These are phyloP conservation scores for Selaginella tamariscina DNA, from an alignment of 75 land plant species.

Conservation along the genomic window DNA sequence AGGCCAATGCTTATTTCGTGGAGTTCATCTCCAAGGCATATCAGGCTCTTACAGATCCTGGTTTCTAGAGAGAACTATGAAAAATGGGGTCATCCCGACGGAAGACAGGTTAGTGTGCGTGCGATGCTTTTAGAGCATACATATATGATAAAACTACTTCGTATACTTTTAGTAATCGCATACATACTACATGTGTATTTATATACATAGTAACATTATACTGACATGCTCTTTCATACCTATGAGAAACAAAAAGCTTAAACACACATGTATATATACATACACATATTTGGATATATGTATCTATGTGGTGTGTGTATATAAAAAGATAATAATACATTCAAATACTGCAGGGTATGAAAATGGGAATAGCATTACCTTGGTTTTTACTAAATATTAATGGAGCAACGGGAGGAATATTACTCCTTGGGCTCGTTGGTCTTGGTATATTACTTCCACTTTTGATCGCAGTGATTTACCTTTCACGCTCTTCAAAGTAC, in stretches of 20 bases:
- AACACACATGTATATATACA: too few species aligned
- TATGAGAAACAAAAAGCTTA: too few species aligned
- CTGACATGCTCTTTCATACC: too few species aligned
- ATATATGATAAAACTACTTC: too few species aligned
- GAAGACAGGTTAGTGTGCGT: constrained; percentile 76
- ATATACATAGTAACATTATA: too few species aligned
- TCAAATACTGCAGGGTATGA: constrained; percentile 47
- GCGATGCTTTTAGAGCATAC: too few species aligned
- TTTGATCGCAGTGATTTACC: constrained; percentile 79
- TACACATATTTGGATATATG: too few species aligned
- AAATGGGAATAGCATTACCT: constrained; percentile 99
- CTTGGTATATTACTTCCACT: constrained; percentile 88
- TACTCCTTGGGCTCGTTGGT: constrained; percentile 85
- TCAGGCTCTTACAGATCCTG: constrained; percentile 96
- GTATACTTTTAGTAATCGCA: too few species aligned
- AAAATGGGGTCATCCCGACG: constrained; percentile 99
- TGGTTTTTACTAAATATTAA: constrained; percentile 73
- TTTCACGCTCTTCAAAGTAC: constrained; percentile 90
- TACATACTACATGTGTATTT: too few species aligned
- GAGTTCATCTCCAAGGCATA: constrained; percentile 95
- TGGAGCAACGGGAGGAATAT: constrained; percentile 71
- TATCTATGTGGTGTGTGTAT: too few species aligned
- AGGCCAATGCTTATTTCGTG: constrained; percentile 88
- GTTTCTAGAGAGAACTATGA: constrained; percentile 84
- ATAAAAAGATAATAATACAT: not conserved